phyloP scores from a whole-genome alignment of 345 rosid species.

The Pelargonium nanum region DNA sequence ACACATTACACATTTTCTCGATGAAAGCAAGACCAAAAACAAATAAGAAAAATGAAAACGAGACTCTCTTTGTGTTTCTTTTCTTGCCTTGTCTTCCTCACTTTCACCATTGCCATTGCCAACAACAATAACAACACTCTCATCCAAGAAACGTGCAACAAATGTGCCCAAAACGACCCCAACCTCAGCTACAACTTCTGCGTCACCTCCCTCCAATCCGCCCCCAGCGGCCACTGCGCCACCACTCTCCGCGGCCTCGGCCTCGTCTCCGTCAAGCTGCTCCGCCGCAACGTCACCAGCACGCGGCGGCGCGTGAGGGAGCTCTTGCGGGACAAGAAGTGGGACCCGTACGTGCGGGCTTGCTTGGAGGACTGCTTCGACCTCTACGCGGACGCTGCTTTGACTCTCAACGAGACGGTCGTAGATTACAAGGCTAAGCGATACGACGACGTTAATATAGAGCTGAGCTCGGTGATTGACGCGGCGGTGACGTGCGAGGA shows the following conservation, averaged over 20 bases:
- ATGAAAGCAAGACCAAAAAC: too few species aligned
- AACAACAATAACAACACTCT: slow-evolving; percentile 10
- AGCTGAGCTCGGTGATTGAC: slow-evolving; percentile 36
- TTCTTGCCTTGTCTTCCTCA: slow-evolving; percentile 1
- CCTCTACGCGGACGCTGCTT: slow-evolving; percentile 40
- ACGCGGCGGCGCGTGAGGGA: slow-evolving; percentile 21
- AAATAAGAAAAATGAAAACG: too few species aligned
- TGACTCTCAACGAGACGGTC: slow-evolving; percentile 23
- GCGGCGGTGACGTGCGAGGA: slow-evolving; percentile 50
- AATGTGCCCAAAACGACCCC: slow-evolving; percentile 23
- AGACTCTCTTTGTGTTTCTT: slow-evolving; percentile 2
- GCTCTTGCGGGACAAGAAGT: slow-evolving; percentile 22
- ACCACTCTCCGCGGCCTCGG: slow-evolving; percentile 38
- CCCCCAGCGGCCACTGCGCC: slow-evolving; percentile 14
- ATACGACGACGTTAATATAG: slow-evolving; percentile 33
- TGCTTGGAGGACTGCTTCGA: slow-evolving; percentile 42
- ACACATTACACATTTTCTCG: too few species aligned
- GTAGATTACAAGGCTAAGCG: slow-evolving; percentile 24
- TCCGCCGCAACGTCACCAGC: slow-evolving; percentile 25
- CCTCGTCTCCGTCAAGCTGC: slow-evolving; percentile 29
- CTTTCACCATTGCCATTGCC: slow-evolving; percentile 1
- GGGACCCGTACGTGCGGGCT: slow-evolving; percentile 18
- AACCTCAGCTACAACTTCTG: slow-evolving; percentile 41
- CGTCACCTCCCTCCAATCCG: slow-evolving; percentile 26
- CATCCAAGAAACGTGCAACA: slow-evolving; percentile 38